A percentile compares a stretch with the other conserved stretches of the same genome.
phyloP scores from a whole-genome alignment of 306 rosid species.

The Styphnolobium japonicum region DNA sequence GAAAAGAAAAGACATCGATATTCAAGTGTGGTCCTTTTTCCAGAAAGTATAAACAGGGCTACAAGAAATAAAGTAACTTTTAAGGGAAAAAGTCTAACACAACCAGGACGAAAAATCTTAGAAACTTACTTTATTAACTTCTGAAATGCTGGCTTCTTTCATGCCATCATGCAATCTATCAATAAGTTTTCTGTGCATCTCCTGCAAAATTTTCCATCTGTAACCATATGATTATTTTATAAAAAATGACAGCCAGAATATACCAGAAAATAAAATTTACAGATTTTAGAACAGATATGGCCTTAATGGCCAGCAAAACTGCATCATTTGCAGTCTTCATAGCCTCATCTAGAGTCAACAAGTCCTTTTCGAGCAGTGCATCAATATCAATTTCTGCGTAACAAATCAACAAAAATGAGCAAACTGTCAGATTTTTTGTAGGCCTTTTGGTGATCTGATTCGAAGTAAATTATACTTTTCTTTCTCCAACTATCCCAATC shows the following conservation, averaged over 20 bases:
- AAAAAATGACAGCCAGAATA: slow-evolving; percentile 24
- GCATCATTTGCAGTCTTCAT: slow-evolving; percentile 89
- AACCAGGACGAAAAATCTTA: slow-evolving; percentile 2
- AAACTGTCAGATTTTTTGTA: neutral
- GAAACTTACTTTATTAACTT: slow-evolving; percentile 62
- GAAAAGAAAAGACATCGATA: slow-evolving; percentile 8
- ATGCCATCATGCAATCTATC: slow-evolving; percentile 43
- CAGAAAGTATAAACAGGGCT: slow-evolving; percentile 14
- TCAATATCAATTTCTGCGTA: slow-evolving; percentile 76
- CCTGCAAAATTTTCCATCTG: slow-evolving; percentile 47
- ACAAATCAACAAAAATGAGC: slow-evolving; percentile 12
- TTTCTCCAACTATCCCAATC: neutral
- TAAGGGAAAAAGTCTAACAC: neutral
- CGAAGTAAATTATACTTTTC: neutral
- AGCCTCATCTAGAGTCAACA: slow-evolving; percentile 94
- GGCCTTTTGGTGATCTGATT: neutral
- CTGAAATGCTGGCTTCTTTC: slow-evolving; percentile 49
- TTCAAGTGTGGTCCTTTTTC: slow-evolving; percentile 4
- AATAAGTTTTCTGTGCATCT: slow-evolving; percentile 50
- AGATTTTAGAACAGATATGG: slow-evolving; percentile 65
- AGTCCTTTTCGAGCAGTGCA: slow-evolving; percentile 77
- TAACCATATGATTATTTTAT: slow-evolving; percentile 27
- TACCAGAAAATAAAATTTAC: slow-evolving; percentile 55
- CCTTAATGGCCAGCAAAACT: slow-evolving; percentile 76
- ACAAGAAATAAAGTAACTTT: slow-evolving; percentile 4